Evolutionary conservation across 192 early-diverging fungal species (phyloP).

Genomic region (Thamnidium elegans): DNA sequence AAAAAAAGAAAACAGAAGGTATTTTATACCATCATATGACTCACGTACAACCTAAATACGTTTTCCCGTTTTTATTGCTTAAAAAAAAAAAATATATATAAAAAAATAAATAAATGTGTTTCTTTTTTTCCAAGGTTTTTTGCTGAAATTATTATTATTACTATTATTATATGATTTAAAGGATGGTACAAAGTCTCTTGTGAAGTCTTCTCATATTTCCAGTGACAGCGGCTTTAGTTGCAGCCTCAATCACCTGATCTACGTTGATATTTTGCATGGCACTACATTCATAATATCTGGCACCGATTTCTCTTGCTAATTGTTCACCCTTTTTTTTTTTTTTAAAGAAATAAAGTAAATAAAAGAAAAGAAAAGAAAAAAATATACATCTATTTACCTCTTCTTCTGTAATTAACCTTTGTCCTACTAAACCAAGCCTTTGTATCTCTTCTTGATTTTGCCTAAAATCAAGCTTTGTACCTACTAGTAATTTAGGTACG

Average conservation of each 20-base stretch:
- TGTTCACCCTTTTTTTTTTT: constrained; percentile 39
- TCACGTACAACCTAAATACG: too few relatives aligned
- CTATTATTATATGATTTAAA: background rate
- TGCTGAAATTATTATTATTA: too few relatives aligned
- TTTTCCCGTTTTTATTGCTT: too few relatives aligned
- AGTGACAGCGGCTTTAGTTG: constrained; percentile 41
- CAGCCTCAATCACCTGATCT: constrained; percentile 47
- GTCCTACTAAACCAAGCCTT: constrained; percentile 29
- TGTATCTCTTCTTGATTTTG: constrained; percentile 27
- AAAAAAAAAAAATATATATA: too few relatives aligned
- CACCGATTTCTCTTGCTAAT: constrained; percentile 42
- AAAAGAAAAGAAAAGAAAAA: background rate
- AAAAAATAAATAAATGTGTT: too few relatives aligned
- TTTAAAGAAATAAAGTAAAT: background rate
- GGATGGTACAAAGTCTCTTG: constrained; percentile 36
- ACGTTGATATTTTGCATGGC: constrained; percentile 44
- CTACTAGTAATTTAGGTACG: constrained; percentile 51
- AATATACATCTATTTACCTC: constrained; percentile 21
- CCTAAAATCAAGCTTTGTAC: constrained; percentile 48
- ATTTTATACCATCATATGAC: too few relatives aligned
- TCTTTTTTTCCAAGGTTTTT: too few relatives aligned
- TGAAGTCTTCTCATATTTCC: constrained; percentile 41
- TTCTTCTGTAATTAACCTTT: constrained; percentile 36
- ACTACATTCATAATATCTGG: constrained; percentile 52
- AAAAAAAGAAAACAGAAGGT: too few relatives aligned